Evolutionary conservation across 495 filamentous ascomycete genomes (phyloP).

Genomic region (Lentithecium fluviatile): DNA sequence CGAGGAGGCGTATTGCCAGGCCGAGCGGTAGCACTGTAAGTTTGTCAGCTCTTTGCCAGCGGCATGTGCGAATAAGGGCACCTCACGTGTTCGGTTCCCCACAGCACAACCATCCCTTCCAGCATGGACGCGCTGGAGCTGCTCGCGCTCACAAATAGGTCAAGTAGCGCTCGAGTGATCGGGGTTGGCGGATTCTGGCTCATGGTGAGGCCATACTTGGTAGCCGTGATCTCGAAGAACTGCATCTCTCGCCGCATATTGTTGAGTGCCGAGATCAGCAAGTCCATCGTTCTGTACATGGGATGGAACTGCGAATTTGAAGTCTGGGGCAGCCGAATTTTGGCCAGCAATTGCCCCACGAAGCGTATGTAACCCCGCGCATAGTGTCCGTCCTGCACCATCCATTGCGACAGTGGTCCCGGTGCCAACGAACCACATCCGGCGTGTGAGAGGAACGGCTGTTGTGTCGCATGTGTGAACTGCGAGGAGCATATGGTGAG

Average conservation of each 20-base stretch:
- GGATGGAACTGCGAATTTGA: conserved; percentile 43
- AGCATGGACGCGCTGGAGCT: conserved; percentile 51
- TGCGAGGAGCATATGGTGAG: conserved; percentile 44
- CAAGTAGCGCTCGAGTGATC: conserved; percentile 53
- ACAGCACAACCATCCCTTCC: conserved; percentile 68
- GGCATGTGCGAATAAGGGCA: too few relatives aligned
- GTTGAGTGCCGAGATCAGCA: conserved; percentile 62
- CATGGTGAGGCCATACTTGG: conserved; percentile 60
- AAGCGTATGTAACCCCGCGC: conserved; percentile 70
- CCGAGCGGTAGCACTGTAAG: conserved; percentile 41
- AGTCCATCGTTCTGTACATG: conserved; percentile 52
- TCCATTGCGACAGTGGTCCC: conserved; percentile 61
- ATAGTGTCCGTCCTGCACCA: conserved; percentile 74
- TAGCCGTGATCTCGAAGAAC: conserved; percentile 66
- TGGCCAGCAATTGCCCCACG: conserved; percentile 63
- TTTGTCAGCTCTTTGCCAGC: not conserved
- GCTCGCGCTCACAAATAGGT: conserved; percentile 55
- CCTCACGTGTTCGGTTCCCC: conserved; percentile 65
- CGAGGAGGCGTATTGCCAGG: conserved; percentile 43
- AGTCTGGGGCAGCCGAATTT: conserved; percentile 56
- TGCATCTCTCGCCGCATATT: conserved; percentile 66
- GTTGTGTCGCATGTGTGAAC: conserved; percentile 59
- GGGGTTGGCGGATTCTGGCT: conserved; percentile 47
- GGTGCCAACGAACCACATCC: conserved; percentile 62
- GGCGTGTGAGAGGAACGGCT: conserved; percentile 67